Evolutionary conservation across 352 stramenopile genomes (phyloP).

Genomic region (Globisporangium nagaii): DNA sequence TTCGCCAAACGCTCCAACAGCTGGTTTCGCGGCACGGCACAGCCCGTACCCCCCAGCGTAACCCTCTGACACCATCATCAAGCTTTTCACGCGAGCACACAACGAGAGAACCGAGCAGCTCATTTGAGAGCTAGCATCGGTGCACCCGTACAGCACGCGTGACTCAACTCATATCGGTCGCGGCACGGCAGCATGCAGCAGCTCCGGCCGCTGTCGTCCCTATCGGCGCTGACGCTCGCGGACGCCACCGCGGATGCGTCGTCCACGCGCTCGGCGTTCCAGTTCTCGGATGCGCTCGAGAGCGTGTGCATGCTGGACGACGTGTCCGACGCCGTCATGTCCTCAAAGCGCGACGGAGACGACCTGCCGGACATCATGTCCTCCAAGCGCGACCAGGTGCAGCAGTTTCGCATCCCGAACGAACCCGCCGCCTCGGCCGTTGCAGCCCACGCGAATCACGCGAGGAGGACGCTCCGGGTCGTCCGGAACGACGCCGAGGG

Average conservation of each 20-base stretch:
- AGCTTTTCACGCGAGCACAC: too few relatives aligned
- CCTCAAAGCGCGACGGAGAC: slow-evolving; percentile 1
- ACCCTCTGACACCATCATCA: too few relatives aligned
- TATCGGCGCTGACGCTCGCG: not conserved
- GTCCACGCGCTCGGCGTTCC: slow-evolving; percentile 4
- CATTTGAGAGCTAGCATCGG: too few relatives aligned
- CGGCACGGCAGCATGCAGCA: too few relatives aligned
- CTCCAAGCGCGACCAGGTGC: slow-evolving; percentile 7
- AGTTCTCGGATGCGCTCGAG: not conserved
- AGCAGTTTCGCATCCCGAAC: not conserved
- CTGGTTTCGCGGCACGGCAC: too few relatives aligned
- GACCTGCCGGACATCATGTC: slow-evolving; percentile 4
- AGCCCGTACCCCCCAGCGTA: too few relatives aligned
- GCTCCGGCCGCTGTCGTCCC: not conserved
- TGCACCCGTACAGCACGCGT: too few relatives aligned
- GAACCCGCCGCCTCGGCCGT: not conserved
- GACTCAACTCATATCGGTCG: too few relatives aligned
- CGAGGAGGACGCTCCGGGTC: not conserved
- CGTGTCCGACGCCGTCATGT: not conserved
- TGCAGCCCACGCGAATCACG: not conserved
- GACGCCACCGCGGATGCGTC: too few relatives aligned
- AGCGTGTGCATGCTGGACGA: not conserved
- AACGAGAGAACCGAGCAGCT: too few relatives aligned
- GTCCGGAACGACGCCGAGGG: not conserved
- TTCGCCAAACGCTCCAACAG: too few relatives aligned